Base-by-base conservation (phyloP, 1,139 yeast genomes). In the Yamadazyma trypodendri region DNA sequence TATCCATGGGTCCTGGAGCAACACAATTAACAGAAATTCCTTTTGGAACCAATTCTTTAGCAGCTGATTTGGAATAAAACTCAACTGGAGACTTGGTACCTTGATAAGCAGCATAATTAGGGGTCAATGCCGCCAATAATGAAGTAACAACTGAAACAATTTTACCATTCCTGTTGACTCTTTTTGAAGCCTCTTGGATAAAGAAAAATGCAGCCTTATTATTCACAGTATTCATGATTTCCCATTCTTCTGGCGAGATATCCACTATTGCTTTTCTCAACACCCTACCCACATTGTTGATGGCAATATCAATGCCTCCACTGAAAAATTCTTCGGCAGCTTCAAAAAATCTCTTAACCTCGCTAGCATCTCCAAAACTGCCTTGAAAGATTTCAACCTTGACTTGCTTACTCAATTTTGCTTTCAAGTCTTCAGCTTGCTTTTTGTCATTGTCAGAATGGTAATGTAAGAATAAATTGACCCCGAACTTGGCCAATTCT, bases 1-100 rank as follows among this genome's bases (percentile, higher is more conserved):
- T 80, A 51, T 79, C 84, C 84, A 80, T 80, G 32, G 86, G 85
- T 33, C 85, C 86, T 34, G 85, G 86, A 3, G 84, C 83, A 42
- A 80, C 76, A 50, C 74, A 67, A 50, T 75, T 78, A 49, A 75
- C 81, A 9, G 77, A 65, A 42, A 80, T 74, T 9, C 70, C 67
- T 48, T 63, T 70, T 16, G 62, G 56, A 21, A 60, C 63, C 42
- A 77, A 65, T 53, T 80, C 85, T 57, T 79, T 77, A 12, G 84
- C 74, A 12, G 79, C 75, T 15, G 82, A 61, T 49, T 79, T 77
- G 40, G 71, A 56, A 58, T 75, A 77, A 58, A 66, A 72, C 52
- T 77, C 83, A 39, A 79, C 84, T n/a, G 79, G 73, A 3, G 79
- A 74, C 58, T 79, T 80, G 22, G 80, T 63, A 41, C 83, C 85